These are phyloP conservation scores for Hyphopichia burtonii DNA, from an alignment of 1,139 yeast genomes.

Conservation along the genomic window DNA sequence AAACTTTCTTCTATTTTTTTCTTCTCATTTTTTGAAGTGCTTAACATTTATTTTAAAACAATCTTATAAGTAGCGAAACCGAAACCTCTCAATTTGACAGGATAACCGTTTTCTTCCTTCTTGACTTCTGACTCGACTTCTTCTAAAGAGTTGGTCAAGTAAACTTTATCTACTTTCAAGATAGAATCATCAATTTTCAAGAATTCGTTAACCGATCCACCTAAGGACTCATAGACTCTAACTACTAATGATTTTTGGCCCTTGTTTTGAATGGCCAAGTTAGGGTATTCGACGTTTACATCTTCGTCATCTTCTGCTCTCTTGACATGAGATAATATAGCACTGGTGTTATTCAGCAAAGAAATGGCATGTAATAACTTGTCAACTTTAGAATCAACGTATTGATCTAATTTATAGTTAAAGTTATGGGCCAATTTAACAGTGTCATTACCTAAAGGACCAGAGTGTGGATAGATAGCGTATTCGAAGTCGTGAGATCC, in stretches of 20 bases:
- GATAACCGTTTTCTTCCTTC: constrained; percentile 27
- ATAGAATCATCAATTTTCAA: constrained; percentile 35
- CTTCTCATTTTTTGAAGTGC: no score
- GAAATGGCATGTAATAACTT: neutral
- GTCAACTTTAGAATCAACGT: constrained; percentile 15
- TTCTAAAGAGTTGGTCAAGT: constrained; percentile 70
- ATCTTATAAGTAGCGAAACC: constrained; percentile 71
- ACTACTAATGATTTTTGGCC: constrained; percentile 59
- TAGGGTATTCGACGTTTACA: constrained; percentile 29
- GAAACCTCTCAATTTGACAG: constrained; percentile 64
- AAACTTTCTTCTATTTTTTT: no score
- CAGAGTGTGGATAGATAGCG: constrained; percentile 80
- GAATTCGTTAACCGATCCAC: constrained; percentile 63
- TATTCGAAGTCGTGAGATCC: constrained; percentile 82
- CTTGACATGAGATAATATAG: constrained; percentile 75
- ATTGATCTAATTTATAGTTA: constrained; percentile 53
- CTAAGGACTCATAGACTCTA: constrained; percentile 82
- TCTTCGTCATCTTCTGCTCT: constrained; percentile 84
- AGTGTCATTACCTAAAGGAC: constrained; percentile 59
- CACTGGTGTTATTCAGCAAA: constrained; percentile 38
- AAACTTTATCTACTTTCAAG: constrained; percentile 47
- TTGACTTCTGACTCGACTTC: constrained; percentile 43
- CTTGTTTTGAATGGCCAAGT: constrained; percentile 35
- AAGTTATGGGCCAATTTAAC: constrained; percentile 78
- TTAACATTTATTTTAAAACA: constrained; percentile 23